Conservation (phyloP, 2,329 filamentous ascomycete species). For the Cryphonectria carpinicola region DNA sequence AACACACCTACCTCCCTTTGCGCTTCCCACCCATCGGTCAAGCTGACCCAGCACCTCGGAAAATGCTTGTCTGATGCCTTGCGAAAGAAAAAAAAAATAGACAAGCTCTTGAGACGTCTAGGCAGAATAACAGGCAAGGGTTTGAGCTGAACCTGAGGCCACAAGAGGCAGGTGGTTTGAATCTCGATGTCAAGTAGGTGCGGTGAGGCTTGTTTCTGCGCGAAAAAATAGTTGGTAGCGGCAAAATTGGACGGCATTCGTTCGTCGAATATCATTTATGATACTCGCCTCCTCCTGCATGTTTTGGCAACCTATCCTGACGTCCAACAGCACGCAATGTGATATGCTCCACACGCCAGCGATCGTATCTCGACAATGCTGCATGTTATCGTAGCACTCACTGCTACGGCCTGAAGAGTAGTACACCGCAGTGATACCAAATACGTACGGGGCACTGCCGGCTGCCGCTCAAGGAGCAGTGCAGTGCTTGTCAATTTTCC, state of each 20-base stretch:
- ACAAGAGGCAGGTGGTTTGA: neutral
- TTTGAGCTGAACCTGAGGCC: neutral
- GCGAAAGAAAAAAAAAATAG: neutral
- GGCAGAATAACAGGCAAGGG: neutral
- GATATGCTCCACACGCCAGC: neutral
- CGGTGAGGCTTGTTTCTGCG: neutral
- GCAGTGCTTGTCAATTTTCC: neutral
- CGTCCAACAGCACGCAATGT: neutral
- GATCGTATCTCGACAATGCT: neutral
- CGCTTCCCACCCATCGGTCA: neutral
- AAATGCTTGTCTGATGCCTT: neutral
- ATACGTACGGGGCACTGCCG: neutral
- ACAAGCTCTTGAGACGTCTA: neutral
- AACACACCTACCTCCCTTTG: neutral
- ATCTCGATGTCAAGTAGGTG: neutral
- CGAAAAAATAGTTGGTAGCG: neutral
- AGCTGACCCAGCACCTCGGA: neutral
- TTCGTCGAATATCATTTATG: neutral
- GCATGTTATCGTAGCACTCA: neutral
- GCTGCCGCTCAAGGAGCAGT: no score
- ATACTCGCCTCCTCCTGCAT: conserved; percentile 5
- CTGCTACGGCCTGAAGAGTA: neutral
- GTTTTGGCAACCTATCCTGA: neutral
- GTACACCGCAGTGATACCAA: neutral
- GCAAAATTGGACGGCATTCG: neutral